Evolutionary conservation across 2,329 filamentous ascomycete species (phyloP), one percentile per base, ranked within the genome.

Genomic region (Tolypocladium pustulatum): DNA sequence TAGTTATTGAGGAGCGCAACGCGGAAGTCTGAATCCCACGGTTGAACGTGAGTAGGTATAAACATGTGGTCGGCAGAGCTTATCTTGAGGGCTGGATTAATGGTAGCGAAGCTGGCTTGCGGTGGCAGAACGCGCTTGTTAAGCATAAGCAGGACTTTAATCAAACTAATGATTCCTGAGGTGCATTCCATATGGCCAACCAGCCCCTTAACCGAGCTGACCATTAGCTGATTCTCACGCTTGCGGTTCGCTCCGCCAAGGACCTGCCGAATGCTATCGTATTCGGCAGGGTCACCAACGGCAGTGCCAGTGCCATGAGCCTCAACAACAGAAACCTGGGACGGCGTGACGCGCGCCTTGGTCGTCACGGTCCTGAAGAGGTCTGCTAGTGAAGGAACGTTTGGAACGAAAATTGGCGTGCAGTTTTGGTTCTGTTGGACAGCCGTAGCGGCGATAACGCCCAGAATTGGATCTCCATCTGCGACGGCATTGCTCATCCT

Each of bases 301-400:
- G 70, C 68, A 9, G 81, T 83, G 12, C 79, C 80, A 0, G 80
- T 81, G 15, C 79, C 80, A 63, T 83, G 80, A 7, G 76, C 76
- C 62, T 83, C 79, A 20, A 65, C 64, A 20, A 58, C 61, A 34
- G 55, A 57, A 25, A 70, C 61, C 7, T 61, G 65, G 1, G 65
- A 60, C n/a, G 57, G 22, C 1, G 43, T 49, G 9, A 59, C 32
- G 15, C 38, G 37, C 67, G 68, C 2, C 56, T 59, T 0, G 76
- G 76, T 54, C 71, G 65, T 0, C 71, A 75, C 54, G 76, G 68
- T 49, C 17, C 9, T 20, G 52, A 61, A 61, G 2, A 63, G 54
- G 12, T 54, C 36, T 6, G 55, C 27, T 4, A 61, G 56, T 7
- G 60, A 61, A 10, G 51, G 53, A 0, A 34, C 36, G 32, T 62